phyloP scores from a whole-genome alignment of 2,329 filamentous ascomycete genomes.

The Anisogramma anomala region DNA sequence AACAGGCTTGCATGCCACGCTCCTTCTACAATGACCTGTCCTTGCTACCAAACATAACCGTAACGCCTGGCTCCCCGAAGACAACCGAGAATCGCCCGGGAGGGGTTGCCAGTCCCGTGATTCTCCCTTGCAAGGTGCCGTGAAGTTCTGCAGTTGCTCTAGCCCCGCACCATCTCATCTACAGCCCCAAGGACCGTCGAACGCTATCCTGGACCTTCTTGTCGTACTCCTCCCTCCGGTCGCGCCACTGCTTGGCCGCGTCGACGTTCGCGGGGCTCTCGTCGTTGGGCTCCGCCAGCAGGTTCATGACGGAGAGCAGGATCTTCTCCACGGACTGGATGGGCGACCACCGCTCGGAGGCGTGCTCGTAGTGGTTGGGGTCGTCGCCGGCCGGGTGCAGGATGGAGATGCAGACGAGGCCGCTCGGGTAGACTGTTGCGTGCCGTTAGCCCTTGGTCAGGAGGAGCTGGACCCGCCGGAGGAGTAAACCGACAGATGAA shows the following conservation, averaged over 20 bases:
- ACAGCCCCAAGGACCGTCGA: slow-evolving; percentile 64
- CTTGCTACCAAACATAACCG: background rate
- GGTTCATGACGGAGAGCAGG: slow-evolving; percentile 91
- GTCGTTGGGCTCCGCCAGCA: slow-evolving; percentile 94
- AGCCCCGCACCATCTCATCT: slow-evolving; percentile 9
- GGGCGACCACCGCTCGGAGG: slow-evolving; percentile 88
- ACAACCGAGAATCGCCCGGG: background rate
- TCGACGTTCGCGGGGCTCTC: slow-evolving; percentile 95
- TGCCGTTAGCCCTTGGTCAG: no score
- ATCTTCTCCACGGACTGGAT: slow-evolving; percentile 98
- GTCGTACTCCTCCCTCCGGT: slow-evolving; percentile 74
- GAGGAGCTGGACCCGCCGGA: no score
- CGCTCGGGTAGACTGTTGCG: slow-evolving; percentile 69
- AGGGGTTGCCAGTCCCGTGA: no score
- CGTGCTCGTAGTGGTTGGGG: slow-evolving; percentile 95
- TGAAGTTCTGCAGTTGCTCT: background rate
- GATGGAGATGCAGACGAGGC: slow-evolving; percentile 95
- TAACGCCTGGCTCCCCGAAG: background rate
- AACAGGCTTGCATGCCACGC: no score
- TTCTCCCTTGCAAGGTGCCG: background rate
- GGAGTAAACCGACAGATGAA: no score
- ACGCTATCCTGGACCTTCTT: slow-evolving; percentile 74
- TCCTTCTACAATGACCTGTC: background rate
- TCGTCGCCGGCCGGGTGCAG: slow-evolving; percentile 93
- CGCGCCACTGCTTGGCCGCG: slow-evolving; percentile 92